Evolutionary conservation across 2,329 filamentous ascomycete genomes (phyloP).

Genomic region (Didymella glomerata): DNA sequence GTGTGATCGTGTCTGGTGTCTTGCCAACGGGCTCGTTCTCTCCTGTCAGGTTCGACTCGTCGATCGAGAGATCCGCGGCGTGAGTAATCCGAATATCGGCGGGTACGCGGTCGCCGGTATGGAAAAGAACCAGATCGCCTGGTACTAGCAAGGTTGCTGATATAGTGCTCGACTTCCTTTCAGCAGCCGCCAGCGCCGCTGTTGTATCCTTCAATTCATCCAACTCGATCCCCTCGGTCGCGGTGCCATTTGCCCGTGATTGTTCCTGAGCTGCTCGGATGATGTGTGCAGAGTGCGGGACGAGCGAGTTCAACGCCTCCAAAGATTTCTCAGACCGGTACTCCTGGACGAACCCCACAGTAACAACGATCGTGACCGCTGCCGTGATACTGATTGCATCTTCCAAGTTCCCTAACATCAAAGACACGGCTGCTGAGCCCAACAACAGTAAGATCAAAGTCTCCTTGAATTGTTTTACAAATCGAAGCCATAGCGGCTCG

Average conservation of each 20-base stretch:
- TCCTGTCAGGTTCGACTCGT: conserved; percentile 95
- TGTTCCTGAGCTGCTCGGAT: conserved; percentile 65
- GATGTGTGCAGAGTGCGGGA: conserved; percentile 95
- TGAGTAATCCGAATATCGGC: conserved; percentile 95
- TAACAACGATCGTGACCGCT: conserved; percentile 95
- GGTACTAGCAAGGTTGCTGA: conserved; percentile 88
- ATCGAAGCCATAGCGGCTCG: conserved; percentile 93
- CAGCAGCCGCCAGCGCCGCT: conserved; percentile 69
- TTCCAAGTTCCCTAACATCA: conserved; percentile 91
- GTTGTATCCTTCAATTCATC: conserved; percentile 62
- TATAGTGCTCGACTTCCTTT: conserved; percentile 81
- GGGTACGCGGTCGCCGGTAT: conserved; percentile 94
- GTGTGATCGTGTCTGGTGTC: conserved; percentile 67
- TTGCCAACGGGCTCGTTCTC: conserved; percentile 94
- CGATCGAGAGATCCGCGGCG: conserved; percentile 88
- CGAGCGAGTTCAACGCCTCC: conserved; percentile 90
- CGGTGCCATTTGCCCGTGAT: conserved; percentile 35
- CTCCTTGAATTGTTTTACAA: conserved; percentile 96
- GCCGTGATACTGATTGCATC: conserved; percentile 96
- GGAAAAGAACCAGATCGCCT: conserved; percentile 91
- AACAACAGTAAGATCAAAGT: conserved; percentile 92
- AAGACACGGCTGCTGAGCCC: conserved; percentile 84
- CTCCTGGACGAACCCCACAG: conserved; percentile 95
- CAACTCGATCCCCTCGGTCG: conserved; percentile 55
- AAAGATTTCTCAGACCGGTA: conserved; percentile 98